Evolutionary conservation across 345 rosid species (phyloP).

Genomic region (Arabidopsis arenosa): DNA sequence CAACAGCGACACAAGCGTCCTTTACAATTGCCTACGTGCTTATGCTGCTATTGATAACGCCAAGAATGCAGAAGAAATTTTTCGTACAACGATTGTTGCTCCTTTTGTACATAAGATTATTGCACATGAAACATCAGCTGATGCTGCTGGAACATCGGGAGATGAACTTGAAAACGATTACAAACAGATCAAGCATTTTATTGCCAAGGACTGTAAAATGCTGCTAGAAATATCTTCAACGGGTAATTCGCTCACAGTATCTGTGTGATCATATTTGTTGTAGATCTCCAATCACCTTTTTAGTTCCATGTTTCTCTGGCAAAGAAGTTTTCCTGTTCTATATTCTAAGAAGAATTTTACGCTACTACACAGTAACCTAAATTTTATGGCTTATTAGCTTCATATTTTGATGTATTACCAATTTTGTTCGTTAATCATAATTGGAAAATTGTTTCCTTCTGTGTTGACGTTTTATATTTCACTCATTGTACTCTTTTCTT

Average conservation of each 20-base stretch:
- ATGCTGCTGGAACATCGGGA: slow-evolving; percentile 55
- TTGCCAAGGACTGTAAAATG: slow-evolving; percentile 74
- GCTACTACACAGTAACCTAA: background rate
- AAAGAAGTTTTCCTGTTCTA: slow-evolving; percentile 11
- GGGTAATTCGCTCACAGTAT: slow-evolving; percentile 50
- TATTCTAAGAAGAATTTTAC: background rate
- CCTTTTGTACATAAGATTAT: slow-evolving; percentile 73
- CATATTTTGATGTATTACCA: background rate
- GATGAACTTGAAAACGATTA: slow-evolving; percentile 87
- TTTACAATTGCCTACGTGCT: slow-evolving; percentile 95
- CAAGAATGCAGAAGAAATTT: slow-evolving; percentile 79
- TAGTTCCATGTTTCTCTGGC: slow-evolving; percentile 8
- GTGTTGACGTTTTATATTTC: slow-evolving; percentile 1
- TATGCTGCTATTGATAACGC: slow-evolving; percentile 93
- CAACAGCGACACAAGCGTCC: slow-evolving; percentile 80
- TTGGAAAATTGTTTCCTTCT: slow-evolving; percentile 6
- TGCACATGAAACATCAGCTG: slow-evolving; percentile 57
- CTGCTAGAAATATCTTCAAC: slow-evolving; percentile 79
- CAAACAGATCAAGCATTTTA: slow-evolving; percentile 61
- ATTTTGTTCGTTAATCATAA: background rate
- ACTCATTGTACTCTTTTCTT: slow-evolving; percentile 22
- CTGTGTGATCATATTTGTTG: background rate
- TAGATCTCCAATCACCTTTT: background rate
- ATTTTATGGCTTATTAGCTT: background rate
- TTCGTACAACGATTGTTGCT: slow-evolving; percentile 73